Percentiles rank a stretch among this genome's conserved stretches.
phyloP scores from a whole-genome alignment of 305 asterid species.

The Plantago rigida region DNA sequence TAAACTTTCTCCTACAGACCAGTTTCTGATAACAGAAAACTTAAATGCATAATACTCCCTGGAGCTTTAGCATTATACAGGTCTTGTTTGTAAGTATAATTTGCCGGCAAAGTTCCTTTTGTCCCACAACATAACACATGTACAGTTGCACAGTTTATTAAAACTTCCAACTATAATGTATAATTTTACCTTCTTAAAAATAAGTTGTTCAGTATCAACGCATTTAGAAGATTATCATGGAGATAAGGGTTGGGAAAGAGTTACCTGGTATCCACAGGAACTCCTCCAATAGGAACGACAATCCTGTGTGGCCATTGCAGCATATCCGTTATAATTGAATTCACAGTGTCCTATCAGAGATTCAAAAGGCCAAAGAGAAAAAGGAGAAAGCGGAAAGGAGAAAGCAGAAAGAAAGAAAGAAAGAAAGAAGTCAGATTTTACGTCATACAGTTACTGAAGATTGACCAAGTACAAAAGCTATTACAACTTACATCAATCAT shows the following conservation, averaged over 20 bases:
- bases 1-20: conserved; percentile 1
- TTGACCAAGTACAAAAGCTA: not conserved
- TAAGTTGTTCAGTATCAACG: not conserved
- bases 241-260: conserved; percentile 10
- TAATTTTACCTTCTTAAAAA: not conserved
- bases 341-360: conserved; percentile 64
- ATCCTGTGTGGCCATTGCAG: conserved; percentile 99
- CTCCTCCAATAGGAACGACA: conserved; percentile 92
- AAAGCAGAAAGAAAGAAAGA: too few species aligned
- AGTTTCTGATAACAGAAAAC: not conserved
- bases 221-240: too few species aligned
- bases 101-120: not conserved
- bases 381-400: too few species aligned
- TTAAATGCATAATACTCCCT: not conserved
- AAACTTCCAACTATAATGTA: not conserved
- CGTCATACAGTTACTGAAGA: not conserved
- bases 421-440: conserved; percentile 19
- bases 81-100: not conserved
- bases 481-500: conserved; percentile 83
- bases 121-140: not conserved
- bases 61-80: not conserved
- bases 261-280: conserved; percentile 68
- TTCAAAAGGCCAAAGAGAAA: not conserved
- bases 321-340: conserved; percentile 73
- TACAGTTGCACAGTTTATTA: not conserved